Evolutionary conservation across 176 grass and related monocot species (phyloP).

Genomic region (Thalia dealbata): DNA sequence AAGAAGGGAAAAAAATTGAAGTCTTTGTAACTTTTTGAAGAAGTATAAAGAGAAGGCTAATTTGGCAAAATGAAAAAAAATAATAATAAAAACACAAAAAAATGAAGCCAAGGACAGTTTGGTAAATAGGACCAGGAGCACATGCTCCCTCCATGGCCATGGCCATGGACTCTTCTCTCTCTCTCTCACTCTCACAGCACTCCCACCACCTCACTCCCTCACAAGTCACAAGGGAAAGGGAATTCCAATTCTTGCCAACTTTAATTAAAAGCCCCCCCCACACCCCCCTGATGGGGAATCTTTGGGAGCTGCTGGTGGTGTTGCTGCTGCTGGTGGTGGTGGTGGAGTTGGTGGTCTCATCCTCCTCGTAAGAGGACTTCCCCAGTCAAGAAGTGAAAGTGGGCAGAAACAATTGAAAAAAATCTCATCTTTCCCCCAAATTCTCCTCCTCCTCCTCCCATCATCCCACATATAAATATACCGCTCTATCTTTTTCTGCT

Average conservation of each 20-base stretch:
- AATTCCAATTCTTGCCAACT: slow-evolving; percentile 14
- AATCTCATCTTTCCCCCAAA: slow-evolving; percentile 12
- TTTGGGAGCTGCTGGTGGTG: slow-evolving; percentile 35
- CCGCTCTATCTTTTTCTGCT: slow-evolving; percentile 4
- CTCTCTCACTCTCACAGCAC: too few relatives aligned
- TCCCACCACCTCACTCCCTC: background rate
- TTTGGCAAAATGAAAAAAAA: too few relatives aligned
- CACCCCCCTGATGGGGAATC: slow-evolving; percentile 32
- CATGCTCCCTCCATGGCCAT: too few relatives aligned
- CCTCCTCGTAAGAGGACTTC: background rate
- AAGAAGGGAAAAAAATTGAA: too few relatives aligned
- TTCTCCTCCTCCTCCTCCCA: slow-evolving; percentile 5
- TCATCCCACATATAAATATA: background rate
- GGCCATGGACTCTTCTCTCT: too few relatives aligned
- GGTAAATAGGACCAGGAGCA: too few relatives aligned
- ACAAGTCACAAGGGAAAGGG: slow-evolving; percentile 6
- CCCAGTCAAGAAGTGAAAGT: slow-evolving; percentile 3
- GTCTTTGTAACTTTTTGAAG: too few relatives aligned
- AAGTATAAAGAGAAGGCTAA: too few relatives aligned
- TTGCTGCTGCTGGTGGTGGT: slow-evolving; percentile 21
- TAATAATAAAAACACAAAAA: too few relatives aligned
- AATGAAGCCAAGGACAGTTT: too few relatives aligned
- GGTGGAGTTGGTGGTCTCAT: slow-evolving; percentile 16
- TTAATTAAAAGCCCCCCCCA: slow-evolving; percentile 24
- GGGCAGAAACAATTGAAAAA: slow-evolving; percentile 9